Evolutionary conservation across 1,139 yeast species (phyloP), one percentile per base, ranked within the genome.

Genomic region (Geotrichum histeridarum): DNA sequence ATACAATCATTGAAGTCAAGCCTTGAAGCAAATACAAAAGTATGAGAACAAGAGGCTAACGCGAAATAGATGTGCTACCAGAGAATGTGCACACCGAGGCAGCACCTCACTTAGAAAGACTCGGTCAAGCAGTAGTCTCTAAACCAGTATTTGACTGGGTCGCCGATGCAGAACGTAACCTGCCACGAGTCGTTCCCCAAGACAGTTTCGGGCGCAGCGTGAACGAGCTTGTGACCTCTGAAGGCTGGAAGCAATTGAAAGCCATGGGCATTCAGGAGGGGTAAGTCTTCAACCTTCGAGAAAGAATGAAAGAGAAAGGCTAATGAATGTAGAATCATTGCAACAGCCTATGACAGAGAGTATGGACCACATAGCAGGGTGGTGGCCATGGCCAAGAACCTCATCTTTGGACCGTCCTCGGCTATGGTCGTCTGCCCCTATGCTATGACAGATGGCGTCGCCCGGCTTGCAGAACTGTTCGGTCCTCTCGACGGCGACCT

Each of bases 371-470:
- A 43, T 18, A 63, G 67, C 45, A 58, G 71, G 31, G 52, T 64
- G 4, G 59, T 66, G 8, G 65, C 64, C 31, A 63, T 68, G 53
- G 59, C 65, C 2, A 65, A 65, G 42, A 54, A 63, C 46, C 62
- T 58, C 47, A 49, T 67, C n/a, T 67, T 62, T 44, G 52, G 61
- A 7, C 68, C 69, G 0, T 64, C 70, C 2, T 64, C 70, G 6
- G 70, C 70, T 2, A 58, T 67, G 51, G 68, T 65, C 14, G 53
- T 65, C 11, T 67, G 71, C 48, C 71, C 71, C 3, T 54, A 65
- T 32, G 70, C 70, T 11, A 68, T 68, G 71, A 65, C 71, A 1
- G 71, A 67, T 51, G 71, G 71, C n/a, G 65, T 67, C 51, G 71
- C 71, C 0, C 57, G 68, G 8, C 62, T 67, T 17, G 51, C 65